Percentiles rank a stretch among this genome's conserved stretches.
phyloP scores from a whole-genome alignment of 176 grass and related monocot species.

The Thalia dealbata region DNA sequence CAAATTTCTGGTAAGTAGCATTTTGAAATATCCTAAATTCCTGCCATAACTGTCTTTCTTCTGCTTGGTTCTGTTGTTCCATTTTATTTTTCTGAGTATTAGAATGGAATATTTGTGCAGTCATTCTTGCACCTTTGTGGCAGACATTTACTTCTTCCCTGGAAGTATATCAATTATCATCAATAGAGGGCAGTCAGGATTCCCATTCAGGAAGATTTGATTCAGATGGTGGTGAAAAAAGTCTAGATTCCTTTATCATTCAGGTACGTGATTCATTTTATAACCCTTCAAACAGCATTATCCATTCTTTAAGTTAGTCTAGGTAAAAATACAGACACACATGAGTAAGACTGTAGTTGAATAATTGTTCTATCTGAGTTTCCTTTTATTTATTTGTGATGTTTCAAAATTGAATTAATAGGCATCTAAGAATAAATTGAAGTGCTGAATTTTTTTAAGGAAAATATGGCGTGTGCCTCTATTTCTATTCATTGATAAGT shows the following conservation, averaged over 20 bases:
- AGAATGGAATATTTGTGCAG: constrained; percentile 31
- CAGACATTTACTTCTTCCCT: constrained; percentile 77
- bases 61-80: background rate
- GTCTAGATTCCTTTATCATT: constrained; percentile 79
- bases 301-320: background rate
- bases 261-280: constrained; percentile 45
- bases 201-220: constrained; percentile 61
- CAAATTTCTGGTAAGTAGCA: constrained; percentile 59
- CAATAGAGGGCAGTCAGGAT: constrained; percentile 59
- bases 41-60: background rate
- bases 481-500: too few species aligned
- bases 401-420: too few species aligned
- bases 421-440: too few species aligned
- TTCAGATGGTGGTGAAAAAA: constrained; percentile 81
- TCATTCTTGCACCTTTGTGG: constrained; percentile 69
- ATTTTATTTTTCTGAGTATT: background rate
- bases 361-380: too few species aligned
- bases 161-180: constrained; percentile 68
- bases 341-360: too few species aligned
- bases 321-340: too few species aligned
- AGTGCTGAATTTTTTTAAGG: too few species aligned
- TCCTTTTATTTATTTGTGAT: too few species aligned
- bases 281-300: background rate
- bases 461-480: too few species aligned
- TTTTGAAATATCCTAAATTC: background rate